Evolutionary conservation across 768 basidiomycete genomes (phyloP), one percentile per base, ranked within the genome.

Genomic region (Lactarius evosmus): DNA sequence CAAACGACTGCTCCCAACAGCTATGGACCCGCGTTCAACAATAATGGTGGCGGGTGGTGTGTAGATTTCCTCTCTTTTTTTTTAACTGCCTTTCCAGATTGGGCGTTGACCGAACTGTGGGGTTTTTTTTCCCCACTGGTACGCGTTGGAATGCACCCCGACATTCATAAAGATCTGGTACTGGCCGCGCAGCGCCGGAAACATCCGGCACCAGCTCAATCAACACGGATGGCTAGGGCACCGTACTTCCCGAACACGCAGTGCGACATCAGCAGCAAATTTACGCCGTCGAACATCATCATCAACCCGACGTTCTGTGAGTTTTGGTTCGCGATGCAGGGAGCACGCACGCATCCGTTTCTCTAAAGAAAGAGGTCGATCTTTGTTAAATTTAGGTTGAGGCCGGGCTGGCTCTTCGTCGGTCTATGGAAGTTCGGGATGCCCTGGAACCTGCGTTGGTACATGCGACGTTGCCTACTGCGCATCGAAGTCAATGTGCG

Each of bases 271-370:
- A 65, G 76, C 53, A 74, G 77, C 54, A 75, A 84, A 61, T 85
- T 90, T 68, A 75, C 79, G 11, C 65, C 77, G 0, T 81, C 88
- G 69, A 85, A 83, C 65, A 88, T 89, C 61, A 76, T 89, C 65
- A 85, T 91, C 68, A 84, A 90, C 67, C 78, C 88, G 61, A 84
- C 86, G 2, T 83, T 89, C 70, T 88, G 88, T 87, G 66, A 69
- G 84, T 74, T 32, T 25, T 12, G 12, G 6, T 49, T 49, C 12
- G 46, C 22, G 22, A 11, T 1, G 22, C 22, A 25, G 46, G 44
- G 25, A 12, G 6, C 46, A 25, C 46, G 6, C 46, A 7, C 46
- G 25, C 46, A 2, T 49, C 46, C 22, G 22, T 49, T 27, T 46
- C 9, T 41, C 46, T 49, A 12, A 4, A 25, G 22, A 12, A 6